A percentile compares a stretch with the other conserved stretches of the same genome.
Evolutionary conservation across 305 asterid species (phyloP).

Genomic region (Fraxinus sp.): DNA sequence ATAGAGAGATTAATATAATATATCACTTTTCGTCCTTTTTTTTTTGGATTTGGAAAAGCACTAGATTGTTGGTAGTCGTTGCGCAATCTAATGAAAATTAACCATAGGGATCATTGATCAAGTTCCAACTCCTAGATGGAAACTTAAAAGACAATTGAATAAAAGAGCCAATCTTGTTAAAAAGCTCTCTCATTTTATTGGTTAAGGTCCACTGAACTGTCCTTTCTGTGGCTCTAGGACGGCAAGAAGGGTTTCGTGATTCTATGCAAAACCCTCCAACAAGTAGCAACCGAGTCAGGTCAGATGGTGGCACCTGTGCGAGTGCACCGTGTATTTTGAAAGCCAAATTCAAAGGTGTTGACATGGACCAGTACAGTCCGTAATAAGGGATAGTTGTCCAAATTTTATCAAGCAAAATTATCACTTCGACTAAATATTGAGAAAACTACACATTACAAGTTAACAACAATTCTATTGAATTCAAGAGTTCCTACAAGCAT

Average conservation of each 20-base stretch:
- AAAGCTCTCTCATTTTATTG: neutral
- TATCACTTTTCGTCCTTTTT: neutral
- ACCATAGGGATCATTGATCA: neutral
- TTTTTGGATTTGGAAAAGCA: neutral
- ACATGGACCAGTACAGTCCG: neutral
- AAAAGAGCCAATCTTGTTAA: neutral
- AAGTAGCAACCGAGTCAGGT: neutral
- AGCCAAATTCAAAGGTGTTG: neutral
- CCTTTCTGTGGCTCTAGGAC: neutral
- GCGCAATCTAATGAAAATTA: neutral
- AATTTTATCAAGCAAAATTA: neutral
- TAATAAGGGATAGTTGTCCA: neutral
- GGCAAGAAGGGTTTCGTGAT: neutral
- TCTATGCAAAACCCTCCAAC: neutral
- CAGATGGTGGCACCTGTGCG: neutral
- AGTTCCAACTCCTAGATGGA: neutral
- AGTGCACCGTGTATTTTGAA: neutral
- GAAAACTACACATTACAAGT: neutral
- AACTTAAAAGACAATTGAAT: neutral
- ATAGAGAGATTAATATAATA: no score
- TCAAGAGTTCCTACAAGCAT: neutral
- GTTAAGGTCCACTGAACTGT: neutral
- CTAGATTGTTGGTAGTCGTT: neutral
- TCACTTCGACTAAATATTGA: neutral
- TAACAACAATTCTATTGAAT: neutral